A percentile compares a stretch with the other conserved stretches of the same genome.
Conservation (phyloP, 257 asterid species). For the Linaria vulgaris region DNA sequence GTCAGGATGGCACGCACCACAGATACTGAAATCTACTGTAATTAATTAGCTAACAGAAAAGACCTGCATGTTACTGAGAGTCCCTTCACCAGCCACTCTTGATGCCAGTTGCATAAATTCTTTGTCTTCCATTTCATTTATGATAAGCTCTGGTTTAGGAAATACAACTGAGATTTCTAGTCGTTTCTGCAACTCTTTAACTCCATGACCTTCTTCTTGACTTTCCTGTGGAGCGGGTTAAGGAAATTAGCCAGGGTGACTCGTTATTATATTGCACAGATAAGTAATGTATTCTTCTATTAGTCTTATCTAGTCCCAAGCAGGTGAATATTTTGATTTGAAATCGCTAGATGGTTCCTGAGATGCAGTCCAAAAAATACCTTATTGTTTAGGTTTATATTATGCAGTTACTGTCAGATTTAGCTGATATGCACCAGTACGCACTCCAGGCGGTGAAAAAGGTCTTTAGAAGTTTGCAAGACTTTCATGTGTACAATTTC, state of each 20-base stretch:
- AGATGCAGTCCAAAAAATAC: neutral
- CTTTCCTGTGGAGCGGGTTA: slow-evolving; percentile 47
- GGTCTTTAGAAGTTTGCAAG: neutral
- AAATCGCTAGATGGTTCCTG: slow-evolving; percentile 9
- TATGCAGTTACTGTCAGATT: neutral
- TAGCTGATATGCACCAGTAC: neutral
- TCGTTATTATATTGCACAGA: neutral
- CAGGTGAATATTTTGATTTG: slow-evolving; percentile 7
- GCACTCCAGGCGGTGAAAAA: neutral
- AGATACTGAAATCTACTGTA: slow-evolving; percentile 8
- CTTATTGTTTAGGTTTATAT: neutral
- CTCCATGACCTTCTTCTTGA: slow-evolving; percentile 44
- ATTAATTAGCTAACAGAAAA: slow-evolving; percentile 18
- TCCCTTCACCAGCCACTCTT: slow-evolving; percentile 46
- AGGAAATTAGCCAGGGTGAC: slow-evolving; percentile 9
- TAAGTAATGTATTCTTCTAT: neutral
- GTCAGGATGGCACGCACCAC: slow-evolving; percentile 23
- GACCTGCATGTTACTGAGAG: slow-evolving; percentile 60
- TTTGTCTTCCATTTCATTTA: slow-evolving; percentile 68
- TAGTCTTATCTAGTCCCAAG: slow-evolving; percentile 16
- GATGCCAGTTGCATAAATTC: slow-evolving; percentile 68
- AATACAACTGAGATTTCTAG: slow-evolving; percentile 53
- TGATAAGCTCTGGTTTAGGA: slow-evolving; percentile 39
- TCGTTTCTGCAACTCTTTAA: slow-evolving; percentile 58
- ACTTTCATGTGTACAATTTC: neutral